Evolutionary conservation across 257 asterid species (phyloP).

Genomic region (Lavandula angustifolia): DNA sequence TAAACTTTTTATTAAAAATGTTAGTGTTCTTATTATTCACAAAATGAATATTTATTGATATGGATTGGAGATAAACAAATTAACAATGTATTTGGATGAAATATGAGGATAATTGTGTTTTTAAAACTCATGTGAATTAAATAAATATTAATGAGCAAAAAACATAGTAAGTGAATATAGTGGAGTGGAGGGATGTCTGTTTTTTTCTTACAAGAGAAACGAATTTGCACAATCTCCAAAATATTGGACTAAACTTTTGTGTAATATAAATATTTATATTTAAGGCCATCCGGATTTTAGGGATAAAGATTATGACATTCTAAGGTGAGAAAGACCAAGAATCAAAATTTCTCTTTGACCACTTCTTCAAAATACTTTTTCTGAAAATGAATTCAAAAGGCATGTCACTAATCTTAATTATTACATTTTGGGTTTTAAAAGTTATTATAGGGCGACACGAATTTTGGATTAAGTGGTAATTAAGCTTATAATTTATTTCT

Average conservation of each 20-base stretch:
- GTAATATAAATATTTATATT: constrained; percentile 30
- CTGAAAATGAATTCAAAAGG: neutral
- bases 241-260: constrained; percentile 49
- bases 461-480: no score
- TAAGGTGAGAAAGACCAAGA: constrained; percentile 44
- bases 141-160: neutral
- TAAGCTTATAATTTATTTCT: no score
- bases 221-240: constrained; percentile 66
- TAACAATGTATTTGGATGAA: neutral
- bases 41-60: no score
- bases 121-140: neutral
- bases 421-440: neutral
- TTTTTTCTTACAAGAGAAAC: constrained; percentile 15
- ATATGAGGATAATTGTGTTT: neutral
- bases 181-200: constrained; percentile 22
- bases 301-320: constrained; percentile 50
- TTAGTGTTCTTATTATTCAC: no score
- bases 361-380: neutral
- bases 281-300: constrained; percentile 76
- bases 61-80: no score
- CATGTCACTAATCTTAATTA: neutral
- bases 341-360: constrained; percentile 42
- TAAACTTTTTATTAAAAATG: neutral
- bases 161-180: neutral
- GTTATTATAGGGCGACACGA: no score